A percentile compares a stretch with the other conserved stretches of the same genome.
phyloP scores from a whole-genome alignment of 768 basidiomycete species.

The Gloeophyllum trabeum region DNA sequence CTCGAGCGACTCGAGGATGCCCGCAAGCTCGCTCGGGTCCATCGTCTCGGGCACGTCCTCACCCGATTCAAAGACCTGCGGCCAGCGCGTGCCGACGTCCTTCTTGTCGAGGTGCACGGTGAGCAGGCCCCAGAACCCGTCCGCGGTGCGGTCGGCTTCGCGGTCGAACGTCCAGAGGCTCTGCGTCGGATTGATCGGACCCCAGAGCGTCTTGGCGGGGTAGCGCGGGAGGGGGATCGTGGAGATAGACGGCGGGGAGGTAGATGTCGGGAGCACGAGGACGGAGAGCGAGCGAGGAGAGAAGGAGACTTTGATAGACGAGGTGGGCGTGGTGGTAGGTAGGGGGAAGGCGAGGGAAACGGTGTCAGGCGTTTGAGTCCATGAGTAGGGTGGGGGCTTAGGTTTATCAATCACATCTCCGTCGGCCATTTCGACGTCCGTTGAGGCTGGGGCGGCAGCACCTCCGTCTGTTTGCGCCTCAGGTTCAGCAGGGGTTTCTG shows the following conservation, averaged over 20 bases:
- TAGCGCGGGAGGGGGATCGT: conserved; percentile 41
- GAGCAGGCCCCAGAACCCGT: conserved; percentile 55
- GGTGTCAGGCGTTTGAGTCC: conserved; percentile 81
- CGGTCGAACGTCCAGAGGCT: conserved; percentile 93
- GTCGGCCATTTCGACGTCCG: conserved; percentile 54
- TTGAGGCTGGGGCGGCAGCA: too few relatives aligned
- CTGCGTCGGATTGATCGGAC: conserved; percentile 58
- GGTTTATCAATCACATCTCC: conserved; percentile 42
- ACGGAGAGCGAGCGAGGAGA: conserved; percentile 54
- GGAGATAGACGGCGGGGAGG: conserved; percentile 19
- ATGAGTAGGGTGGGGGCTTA: conserved; percentile 78
- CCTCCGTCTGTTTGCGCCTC: too few relatives aligned
- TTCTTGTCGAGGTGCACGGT: conserved; percentile 82
- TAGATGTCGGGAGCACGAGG: conserved; percentile 33
- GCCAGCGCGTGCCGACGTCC: conserved; percentile 77
- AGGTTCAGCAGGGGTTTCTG: conserved; percentile 37
- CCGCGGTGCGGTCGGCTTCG: conserved; percentile 59
- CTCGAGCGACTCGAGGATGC: conserved; percentile 72
- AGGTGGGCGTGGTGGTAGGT: conserved; percentile 55
- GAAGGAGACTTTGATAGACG: conserved; percentile 57
- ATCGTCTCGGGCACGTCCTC: conserved; percentile 79
- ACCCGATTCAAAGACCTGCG: conserved; percentile 56
- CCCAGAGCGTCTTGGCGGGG: conserved; percentile 66
- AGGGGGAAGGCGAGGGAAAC: conserved; percentile 78
- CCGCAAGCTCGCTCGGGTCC: conserved; percentile 71